A percentile compares a stretch with the other conserved stretches of the same genome.
Evolutionary conservation across 306 rosid species (phyloP).

Genomic region (Medicago ruthenica): DNA sequence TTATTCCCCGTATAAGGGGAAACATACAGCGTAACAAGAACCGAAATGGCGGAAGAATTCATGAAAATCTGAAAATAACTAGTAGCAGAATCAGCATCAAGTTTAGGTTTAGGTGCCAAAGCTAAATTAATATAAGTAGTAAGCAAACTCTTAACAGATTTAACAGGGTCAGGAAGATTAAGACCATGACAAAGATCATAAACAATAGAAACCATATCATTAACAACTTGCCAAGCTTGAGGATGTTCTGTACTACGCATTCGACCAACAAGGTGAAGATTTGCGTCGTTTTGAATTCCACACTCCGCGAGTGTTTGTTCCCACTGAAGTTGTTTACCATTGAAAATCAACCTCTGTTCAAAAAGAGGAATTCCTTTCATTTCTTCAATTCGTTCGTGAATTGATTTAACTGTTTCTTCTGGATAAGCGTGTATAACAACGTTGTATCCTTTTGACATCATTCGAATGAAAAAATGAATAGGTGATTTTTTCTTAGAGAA

Average conservation of each 20-base stretch:
- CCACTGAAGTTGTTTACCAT: conserved; percentile 85
- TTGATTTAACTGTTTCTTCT: conserved; percentile 63
- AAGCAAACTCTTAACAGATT: conserved; percentile 51
- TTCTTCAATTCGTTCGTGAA: conserved; percentile 63
- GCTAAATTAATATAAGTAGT: conserved; percentile 46
- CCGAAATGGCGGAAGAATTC: conserved; percentile 59
- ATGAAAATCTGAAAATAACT: conserved; percentile 69
- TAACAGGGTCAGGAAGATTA: conserved; percentile 35
- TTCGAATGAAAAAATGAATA: conserved; percentile 75
- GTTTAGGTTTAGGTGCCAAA: conserved; percentile 43
- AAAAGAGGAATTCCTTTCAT: conserved; percentile 66
- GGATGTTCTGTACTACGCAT: conserved; percentile 82
- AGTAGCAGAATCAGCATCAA: conserved; percentile 45
- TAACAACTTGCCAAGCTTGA: conserved; percentile 78
- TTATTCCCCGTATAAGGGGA: conserved; percentile 64
- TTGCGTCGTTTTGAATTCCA: conserved; percentile 68
- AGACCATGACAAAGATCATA: conserved; percentile 70
- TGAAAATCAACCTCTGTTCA: conserved; percentile 80
- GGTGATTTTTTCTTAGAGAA: conserved; percentile 23
- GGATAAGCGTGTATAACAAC: conserved; percentile 68
- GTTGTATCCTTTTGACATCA: conserved; percentile 59
- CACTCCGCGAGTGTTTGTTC: conserved; percentile 77
- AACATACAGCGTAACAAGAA: conserved; percentile 72
- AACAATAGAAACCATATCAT: conserved; percentile 61
- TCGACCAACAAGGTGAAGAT: conserved; percentile 72